Evolutionary conservation across 352 stramenopile species (phyloP).

Genomic region (Globisporangium solare): DNA sequence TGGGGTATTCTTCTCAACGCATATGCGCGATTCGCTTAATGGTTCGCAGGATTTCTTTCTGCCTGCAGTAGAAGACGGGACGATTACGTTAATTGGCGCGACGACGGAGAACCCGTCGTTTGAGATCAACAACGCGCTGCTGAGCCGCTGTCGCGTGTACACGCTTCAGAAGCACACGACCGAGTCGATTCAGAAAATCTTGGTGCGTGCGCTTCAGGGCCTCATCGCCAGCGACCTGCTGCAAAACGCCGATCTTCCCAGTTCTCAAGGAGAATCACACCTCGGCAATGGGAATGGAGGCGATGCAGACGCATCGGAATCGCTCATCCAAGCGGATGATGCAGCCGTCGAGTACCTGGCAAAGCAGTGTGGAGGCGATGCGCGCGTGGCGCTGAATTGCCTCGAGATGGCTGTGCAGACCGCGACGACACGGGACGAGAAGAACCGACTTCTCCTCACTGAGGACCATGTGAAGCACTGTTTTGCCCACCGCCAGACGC

Average conservation of each 20-base stretch:
- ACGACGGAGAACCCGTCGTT: conserved; percentile 90
- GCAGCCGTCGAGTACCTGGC: conserved; percentile 63
- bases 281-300: not conserved
- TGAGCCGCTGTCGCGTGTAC: conserved; percentile 79
- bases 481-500: conserved; percentile 64
- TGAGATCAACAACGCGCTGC: conserved; percentile 80
- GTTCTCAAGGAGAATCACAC: too few relatives aligned
- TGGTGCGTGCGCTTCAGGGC: conserved; percentile 50
- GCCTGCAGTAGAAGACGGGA: conserved; percentile 76
- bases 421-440: conserved; percentile 17
- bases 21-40: not conserved
- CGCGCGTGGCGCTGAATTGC: conserved; percentile 75
- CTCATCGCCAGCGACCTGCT: conserved; percentile 22
- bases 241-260: conserved; percentile 1
- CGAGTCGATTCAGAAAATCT: conserved; percentile 59
- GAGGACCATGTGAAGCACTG: conserved; percentile 62
- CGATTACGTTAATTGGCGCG: conserved; percentile 84
- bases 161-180: conserved; percentile 64
- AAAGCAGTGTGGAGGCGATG: conserved; percentile 72
- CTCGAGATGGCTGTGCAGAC: conserved; percentile 76
- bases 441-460: conserved; percentile 35
- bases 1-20: too few relatives aligned
- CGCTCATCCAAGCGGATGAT: conserved; percentile 43
- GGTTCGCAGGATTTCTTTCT: conserved; percentile 68
- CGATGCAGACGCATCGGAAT: not conserved